Conservation (phyloP, 768 basidiomycete genomes). For the Vishniacozyma victoriae region DNA sequence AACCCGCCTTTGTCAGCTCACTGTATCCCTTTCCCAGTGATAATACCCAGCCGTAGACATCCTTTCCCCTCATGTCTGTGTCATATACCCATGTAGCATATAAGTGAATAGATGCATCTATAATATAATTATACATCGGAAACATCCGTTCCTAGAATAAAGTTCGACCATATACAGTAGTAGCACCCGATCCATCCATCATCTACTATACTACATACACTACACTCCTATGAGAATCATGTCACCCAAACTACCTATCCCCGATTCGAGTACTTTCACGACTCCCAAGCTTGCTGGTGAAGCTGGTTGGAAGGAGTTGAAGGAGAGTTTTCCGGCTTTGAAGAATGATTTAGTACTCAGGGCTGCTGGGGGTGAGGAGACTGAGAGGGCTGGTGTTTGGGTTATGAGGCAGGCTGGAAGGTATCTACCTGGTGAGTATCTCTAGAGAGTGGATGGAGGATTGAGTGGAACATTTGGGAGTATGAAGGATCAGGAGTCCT, state of each 20-base stretch:
- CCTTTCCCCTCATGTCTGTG: too few relatives aligned
- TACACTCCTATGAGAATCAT: background rate
- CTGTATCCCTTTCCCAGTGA: too few relatives aligned
- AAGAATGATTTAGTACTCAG: slow-evolving; percentile 82
- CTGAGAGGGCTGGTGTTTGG: slow-evolving; percentile 93
- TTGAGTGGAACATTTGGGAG: too few relatives aligned
- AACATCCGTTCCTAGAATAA: slow-evolving; percentile 2
- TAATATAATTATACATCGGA: too few relatives aligned
- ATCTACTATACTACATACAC: too few relatives aligned
- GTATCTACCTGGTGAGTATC: slow-evolving; percentile 67
- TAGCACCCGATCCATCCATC: too few relatives aligned
- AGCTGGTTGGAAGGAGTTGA: slow-evolving; percentile 19
- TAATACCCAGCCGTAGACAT: too few relatives aligned
- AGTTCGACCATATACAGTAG: background rate
- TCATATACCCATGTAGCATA: too few relatives aligned
- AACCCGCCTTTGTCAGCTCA: too few relatives aligned
- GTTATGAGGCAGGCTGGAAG: slow-evolving; percentile 96
- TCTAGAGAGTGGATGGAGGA: background rate
- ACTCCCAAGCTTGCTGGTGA: background rate
- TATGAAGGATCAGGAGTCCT: too few relatives aligned
- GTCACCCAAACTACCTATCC: background rate
- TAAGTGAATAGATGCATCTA: too few relatives aligned
- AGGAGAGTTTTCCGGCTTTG: slow-evolving; percentile 47
- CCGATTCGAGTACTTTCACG: background rate
- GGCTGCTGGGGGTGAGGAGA: slow-evolving; percentile 79